Percentiles rank a stretch among this genome's conserved stretches.
Evolutionary conservation across 805 yeast species (phyloP).

Genomic region (Tetrapisispora nanseiensis): DNA sequence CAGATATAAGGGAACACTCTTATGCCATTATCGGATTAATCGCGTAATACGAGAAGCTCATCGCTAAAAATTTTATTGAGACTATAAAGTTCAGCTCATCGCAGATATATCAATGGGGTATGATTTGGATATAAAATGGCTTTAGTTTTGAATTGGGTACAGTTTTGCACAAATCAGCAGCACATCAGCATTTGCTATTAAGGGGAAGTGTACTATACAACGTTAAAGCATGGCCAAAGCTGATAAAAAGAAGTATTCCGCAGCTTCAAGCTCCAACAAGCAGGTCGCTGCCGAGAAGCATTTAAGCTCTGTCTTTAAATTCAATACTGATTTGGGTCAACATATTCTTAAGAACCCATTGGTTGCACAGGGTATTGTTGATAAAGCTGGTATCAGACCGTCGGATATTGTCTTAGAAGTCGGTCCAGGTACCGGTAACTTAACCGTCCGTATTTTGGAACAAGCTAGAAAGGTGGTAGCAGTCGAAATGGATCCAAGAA

Average conservation of each 20-base stretch:
- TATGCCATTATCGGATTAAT: too few relatives aligned
- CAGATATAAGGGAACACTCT: too few relatives aligned
- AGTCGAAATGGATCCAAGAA: conserved; percentile 97
- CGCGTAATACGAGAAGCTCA: neutral
- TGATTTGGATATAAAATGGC: too few relatives aligned
- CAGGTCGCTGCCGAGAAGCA: conserved; percentile 64
- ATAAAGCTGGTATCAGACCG: conserved; percentile 86
- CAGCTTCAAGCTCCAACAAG: conserved; percentile 39
- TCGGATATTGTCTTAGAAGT: conserved; percentile 90
- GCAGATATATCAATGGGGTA: too few relatives aligned
- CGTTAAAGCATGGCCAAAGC: conserved; percentile 45
- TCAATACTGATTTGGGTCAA: conserved; percentile 94
- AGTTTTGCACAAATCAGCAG: too few relatives aligned
- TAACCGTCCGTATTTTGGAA: conserved; percentile 86
- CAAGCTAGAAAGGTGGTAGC: conserved; percentile 92
- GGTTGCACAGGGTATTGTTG: conserved; percentile 97
- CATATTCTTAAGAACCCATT: conserved; percentile 93
- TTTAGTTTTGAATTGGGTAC: too few relatives aligned
- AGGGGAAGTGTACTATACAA: neutral
- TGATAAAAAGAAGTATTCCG: conserved; percentile 50
- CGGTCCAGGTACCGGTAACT: conserved; percentile 98
- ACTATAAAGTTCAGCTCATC: conserved; percentile 2
- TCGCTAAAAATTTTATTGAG: neutral
- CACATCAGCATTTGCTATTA: too few relatives aligned
- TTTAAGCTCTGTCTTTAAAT: conserved; percentile 74